A percentile compares a stretch with the other conserved stretches of the same genome.
Conservation (phyloP, 2,329 filamentous ascomycete species). For the Aspergillus pseudoterreus region DNA sequence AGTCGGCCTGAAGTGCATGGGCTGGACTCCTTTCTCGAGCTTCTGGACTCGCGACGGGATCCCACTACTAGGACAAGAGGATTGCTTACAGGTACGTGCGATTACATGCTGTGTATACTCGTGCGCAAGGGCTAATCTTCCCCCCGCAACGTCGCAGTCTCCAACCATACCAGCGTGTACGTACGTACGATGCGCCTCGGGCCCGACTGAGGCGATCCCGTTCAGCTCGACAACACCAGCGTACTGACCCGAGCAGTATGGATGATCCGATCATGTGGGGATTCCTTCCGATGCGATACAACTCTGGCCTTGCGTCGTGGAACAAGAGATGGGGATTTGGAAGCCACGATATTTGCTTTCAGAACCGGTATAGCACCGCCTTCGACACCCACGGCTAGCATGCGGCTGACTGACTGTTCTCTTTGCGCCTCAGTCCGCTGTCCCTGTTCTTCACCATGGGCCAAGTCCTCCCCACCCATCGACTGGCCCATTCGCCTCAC, state of each 20-base stretch:
- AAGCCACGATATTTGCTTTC: constrained; percentile 93
- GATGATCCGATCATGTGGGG: constrained; percentile 97
- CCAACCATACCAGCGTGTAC: constrained; percentile 86
- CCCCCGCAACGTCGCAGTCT: constrained; percentile 53
- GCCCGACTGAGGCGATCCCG: constrained; percentile 12
- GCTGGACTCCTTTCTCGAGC: constrained; percentile 67
- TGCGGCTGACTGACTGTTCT: neutral
- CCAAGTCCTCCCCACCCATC: constrained; percentile 87
- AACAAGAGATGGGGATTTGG: constrained; percentile 87
- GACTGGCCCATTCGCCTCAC: constrained; percentile 68
- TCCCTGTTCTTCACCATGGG: constrained; percentile 82
- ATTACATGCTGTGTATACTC: constrained; percentile 4
- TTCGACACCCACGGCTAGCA: neutral
- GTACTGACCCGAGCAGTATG: constrained; percentile 54
- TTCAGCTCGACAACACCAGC: constrained; percentile 9
- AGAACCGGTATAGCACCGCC: constrained; percentile 61
- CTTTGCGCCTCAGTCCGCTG: constrained; percentile 43
- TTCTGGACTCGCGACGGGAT: constrained; percentile 71
- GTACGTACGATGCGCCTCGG: constrained; percentile 42
- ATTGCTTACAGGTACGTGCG: constrained; percentile 70
- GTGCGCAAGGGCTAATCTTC: neutral
- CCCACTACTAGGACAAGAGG: constrained; percentile 66
- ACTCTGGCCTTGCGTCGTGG: constrained; percentile 58
- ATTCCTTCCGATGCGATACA: constrained; percentile 70
- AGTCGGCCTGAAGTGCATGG: constrained; percentile 75